Conservation (phyloP, 1,284 basidiomycete species). For the Trametes versicolor region DNA sequence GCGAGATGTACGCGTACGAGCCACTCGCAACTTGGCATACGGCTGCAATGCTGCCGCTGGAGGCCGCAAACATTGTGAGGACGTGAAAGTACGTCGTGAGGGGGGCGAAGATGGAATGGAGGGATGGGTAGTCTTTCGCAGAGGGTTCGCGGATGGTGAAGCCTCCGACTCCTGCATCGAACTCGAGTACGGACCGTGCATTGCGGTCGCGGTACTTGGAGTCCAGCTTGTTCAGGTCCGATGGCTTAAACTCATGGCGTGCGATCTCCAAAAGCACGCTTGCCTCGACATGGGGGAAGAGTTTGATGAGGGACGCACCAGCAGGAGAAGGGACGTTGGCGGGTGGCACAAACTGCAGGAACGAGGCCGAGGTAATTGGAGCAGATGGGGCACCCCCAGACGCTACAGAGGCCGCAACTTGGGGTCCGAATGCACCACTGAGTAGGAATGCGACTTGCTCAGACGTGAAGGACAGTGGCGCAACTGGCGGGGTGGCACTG, state of each 20-base stretch:
- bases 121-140: conserved; percentile 11
- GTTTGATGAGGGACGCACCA: conserved; percentile 11
- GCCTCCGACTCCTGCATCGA: neutral
- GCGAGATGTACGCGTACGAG: conserved; percentile 5
- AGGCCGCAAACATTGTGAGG: conserved; percentile 8
- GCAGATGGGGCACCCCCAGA: neutral
- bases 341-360: conserved; percentile 11
- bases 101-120: conserved; percentile 8
- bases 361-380: neutral
- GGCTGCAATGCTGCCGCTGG: conserved; percentile 3
- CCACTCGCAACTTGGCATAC: conserved; percentile 3
- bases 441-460: neutral
- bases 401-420: too few relatives aligned
- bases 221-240: conserved; percentile 14
- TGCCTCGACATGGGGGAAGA: conserved; percentile 12
- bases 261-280: conserved; percentile 14
- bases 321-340: neutral
- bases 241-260: conserved; percentile 10
- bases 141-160: conserved; percentile 10
- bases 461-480: neutral
- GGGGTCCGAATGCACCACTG: neutral
- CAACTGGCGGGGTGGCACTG: too few relatives aligned
- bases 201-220: neutral
- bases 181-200: neutral
- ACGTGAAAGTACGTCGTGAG: conserved; percentile 15